A percentile compares a stretch with the other conserved stretches of the same genome.
These are phyloP conservation scores for Solanum appendiculatum DNA, from an alignment of 257 asterid species.

Conservation along the genomic window DNA sequence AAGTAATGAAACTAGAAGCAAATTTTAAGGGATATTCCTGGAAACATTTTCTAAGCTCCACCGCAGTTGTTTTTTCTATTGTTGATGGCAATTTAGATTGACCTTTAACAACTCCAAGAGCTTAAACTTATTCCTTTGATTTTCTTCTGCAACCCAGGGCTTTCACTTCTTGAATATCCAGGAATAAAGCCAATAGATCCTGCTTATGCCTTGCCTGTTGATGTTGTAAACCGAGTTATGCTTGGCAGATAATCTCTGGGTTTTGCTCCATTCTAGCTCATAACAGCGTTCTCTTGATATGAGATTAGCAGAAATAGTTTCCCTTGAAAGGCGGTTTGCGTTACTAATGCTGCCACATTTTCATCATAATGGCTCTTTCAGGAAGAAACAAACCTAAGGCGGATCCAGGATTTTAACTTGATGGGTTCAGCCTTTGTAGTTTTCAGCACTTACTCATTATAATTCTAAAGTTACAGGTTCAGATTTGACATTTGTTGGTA, in stretches of 20 bases:
- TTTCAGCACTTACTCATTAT: neutral
- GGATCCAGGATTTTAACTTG: neutral
- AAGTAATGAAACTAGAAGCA: neutral
- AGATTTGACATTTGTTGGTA: neutral
- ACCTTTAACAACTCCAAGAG: neutral
- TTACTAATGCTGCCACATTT: neutral
- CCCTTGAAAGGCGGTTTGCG: neutral
- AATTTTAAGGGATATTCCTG: neutral
- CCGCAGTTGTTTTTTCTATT: neutral
- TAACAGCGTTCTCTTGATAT: neutral
- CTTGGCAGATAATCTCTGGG: conserved; percentile 13
- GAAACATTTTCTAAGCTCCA: neutral
- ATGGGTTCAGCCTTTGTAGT: neutral
- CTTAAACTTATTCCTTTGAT: neutral
- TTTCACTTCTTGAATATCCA: conserved; percentile 80
- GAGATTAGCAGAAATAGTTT: neutral
- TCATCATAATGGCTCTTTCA: neutral
- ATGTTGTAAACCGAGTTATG: conserved; percentile 51
- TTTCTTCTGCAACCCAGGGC: conserved; percentile 29
- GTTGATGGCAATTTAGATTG: neutral
- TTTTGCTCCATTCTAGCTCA: neutral
- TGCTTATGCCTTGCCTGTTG: conserved; percentile 82
- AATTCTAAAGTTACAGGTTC: neutral
- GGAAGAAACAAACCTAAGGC: neutral
- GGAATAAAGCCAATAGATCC: conserved; percentile 80